These are phyloP conservation scores for Sugiyamaella sp. DNA, from an alignment of 1,139 yeast genomes.

Conservation along the genomic window DNA sequence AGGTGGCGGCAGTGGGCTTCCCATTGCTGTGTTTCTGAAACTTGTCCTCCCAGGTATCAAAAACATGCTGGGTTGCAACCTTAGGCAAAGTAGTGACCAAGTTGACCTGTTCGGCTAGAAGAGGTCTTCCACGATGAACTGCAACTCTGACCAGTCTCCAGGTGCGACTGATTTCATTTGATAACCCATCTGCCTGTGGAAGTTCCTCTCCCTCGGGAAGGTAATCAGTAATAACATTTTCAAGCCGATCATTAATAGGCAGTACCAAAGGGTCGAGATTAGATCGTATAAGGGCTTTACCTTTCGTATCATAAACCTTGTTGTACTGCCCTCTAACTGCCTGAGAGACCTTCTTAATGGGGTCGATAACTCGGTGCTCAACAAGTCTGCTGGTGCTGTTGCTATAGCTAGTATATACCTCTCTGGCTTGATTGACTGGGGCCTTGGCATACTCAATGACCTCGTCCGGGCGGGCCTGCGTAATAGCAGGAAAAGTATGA, in stretches of 20 bases:
- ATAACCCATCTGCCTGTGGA: slow-evolving; percentile 40
- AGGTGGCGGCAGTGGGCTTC: slow-evolving; percentile 16
- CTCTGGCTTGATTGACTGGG: slow-evolving; percentile 40
- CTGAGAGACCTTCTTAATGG: slow-evolving; percentile 39
- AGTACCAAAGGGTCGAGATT: slow-evolving; percentile 63
- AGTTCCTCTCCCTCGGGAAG: slow-evolving; percentile 53
- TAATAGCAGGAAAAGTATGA: slow-evolving; percentile 41
- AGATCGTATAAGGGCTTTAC: slow-evolving; percentile 62
- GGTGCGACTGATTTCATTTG: slow-evolving; percentile 41
- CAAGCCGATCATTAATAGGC: slow-evolving; percentile 61
- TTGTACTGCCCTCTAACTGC: slow-evolving; percentile 40
- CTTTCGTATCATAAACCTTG: slow-evolving; percentile 54
- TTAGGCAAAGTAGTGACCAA: slow-evolving; percentile 32
- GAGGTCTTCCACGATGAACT: slow-evolving; percentile 41
- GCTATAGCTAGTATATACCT: slow-evolving; percentile 35
- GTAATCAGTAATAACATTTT: slow-evolving; percentile 48
- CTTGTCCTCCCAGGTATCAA: slow-evolving; percentile 37
- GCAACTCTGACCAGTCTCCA: slow-evolving; percentile 40
- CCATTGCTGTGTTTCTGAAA: slow-evolving; percentile 31
- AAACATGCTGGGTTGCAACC: slow-evolving; percentile 35
- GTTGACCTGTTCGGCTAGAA: slow-evolving; percentile 35
- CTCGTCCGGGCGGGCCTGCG: slow-evolving; percentile 43
- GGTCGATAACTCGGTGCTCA: slow-evolving; percentile 38
- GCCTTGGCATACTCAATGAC: slow-evolving; percentile 39
- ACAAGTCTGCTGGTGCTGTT: slow-evolving; percentile 39